Percentiles rank a stretch among this genome's conserved stretches.
Conservation (phyloP, 2,329 filamentous ascomycete genomes). For the Sporothrix globosa region DNA sequence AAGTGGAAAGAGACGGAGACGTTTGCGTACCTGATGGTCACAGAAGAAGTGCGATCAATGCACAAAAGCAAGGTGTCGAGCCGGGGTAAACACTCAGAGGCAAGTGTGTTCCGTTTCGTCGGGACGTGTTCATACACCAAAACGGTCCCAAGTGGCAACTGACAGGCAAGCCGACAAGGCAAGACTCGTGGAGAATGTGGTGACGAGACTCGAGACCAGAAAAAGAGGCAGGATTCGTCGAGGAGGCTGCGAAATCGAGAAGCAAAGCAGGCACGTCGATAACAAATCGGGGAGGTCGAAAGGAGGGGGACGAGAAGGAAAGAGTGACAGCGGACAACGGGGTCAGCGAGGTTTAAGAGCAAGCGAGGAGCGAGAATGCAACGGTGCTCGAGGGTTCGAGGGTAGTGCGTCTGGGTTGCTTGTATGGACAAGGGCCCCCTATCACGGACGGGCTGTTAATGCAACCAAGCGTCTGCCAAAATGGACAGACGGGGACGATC, state of each 20-base stretch:
- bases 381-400: slow-evolving; percentile 20
- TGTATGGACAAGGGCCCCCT: slow-evolving; percentile 10
- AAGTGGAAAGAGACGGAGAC: not conserved
- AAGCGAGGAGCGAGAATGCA: slow-evolving; percentile 22
- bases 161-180: not conserved
- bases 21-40: slow-evolving; percentile 11
- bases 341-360: slow-evolving; percentile 25
- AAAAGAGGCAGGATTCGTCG: not conserved
- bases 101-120: slow-evolving; percentile 17
- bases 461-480: slow-evolving; percentile 27
- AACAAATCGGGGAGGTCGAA: not conserved
- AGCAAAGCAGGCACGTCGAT: not conserved
- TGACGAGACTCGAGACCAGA: not conserved
- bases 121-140: not conserved
- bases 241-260: not conserved
- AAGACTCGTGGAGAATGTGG: not conserved
- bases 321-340: not conserved
- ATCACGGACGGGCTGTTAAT: slow-evolving; percentile 23
- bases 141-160: not conserved
- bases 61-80: slow-evolving; percentile 2
- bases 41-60: not conserved
- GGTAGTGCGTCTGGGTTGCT: slow-evolving; percentile 12
- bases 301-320: not conserved
- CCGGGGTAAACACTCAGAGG: not conserved
- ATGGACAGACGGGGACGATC: slow-evolving; percentile 13